Percentiles rank a stretch among this genome's conserved stretches.
Evolutionary conservation across 192 early-diverging fungal genomes (phyloP).

Genomic region (Coemansia sp.): DNA sequence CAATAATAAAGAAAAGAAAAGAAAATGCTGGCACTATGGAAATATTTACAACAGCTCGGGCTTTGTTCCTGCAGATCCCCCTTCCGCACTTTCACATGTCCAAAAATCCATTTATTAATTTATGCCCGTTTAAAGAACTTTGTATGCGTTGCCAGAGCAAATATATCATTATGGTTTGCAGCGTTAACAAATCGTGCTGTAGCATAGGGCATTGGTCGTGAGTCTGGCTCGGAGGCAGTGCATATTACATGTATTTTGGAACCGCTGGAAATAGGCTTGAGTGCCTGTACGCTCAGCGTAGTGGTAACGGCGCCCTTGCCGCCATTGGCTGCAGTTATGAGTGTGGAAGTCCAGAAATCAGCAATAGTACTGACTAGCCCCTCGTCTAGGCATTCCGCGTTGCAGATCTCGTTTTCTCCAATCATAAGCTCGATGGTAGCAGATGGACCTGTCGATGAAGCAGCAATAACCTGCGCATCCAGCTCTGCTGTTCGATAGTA

Average conservation of each 20-base stretch:
- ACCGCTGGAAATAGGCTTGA: constrained; percentile 4
- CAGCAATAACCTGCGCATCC: constrained; percentile 14
- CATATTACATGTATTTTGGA: constrained; percentile 23
- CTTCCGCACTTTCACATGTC: constrained; percentile 5
- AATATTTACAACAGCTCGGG: no score
- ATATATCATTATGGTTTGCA: constrained; percentile 9
- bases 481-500: constrained; percentile 40
- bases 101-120: not conserved
- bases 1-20: not conserved
- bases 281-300: constrained; percentile 35
- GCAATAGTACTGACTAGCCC: constrained; percentile 34
- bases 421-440: constrained; percentile 11
- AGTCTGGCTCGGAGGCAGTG: constrained; percentile 2
- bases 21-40: not conserved
- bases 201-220: constrained; percentile 19
- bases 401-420: constrained; percentile 6
- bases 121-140: constrained; percentile 29
- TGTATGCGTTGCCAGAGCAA: constrained; percentile 35
- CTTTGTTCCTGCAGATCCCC: not conserved
- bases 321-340: constrained; percentile 31
- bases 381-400: constrained; percentile 29
- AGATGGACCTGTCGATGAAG: not conserved
- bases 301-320: constrained; percentile 37
- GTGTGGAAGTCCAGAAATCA: constrained; percentile 48
- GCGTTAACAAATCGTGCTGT: constrained; percentile 28